Base-by-base conservation (phyloP, 495 filamentous ascomycete species). In the Talaromyces wortmannii region DNA sequence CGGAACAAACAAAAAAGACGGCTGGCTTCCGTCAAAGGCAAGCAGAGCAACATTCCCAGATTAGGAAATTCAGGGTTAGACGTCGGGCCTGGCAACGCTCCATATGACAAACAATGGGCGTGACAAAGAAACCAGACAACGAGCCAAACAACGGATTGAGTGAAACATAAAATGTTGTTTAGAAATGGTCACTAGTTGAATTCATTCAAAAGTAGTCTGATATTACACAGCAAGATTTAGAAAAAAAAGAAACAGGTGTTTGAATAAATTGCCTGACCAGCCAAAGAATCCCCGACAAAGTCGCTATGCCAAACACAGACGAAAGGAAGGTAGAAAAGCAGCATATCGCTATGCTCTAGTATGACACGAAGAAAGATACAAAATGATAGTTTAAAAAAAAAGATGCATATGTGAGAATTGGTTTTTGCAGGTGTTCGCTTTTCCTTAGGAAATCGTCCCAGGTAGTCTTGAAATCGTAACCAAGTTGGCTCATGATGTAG, bases 171-270 rank as follows among this genome's bases (percentile, higher is more conserved):
- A 23, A 23, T 23, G 23, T 23, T 23, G 23, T 23, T 23, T 23
- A 23, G 1, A 23, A 23, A 23, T 23, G 1, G 23, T 23, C 23
- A 4, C 23, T 1, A 23, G 23, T 23, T 23, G 1, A 4, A 23
- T 23, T 23, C 23, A 23, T 23, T 23, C 2, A 23, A 23, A 23
- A 23, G 23, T 23, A 23, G 4, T 23, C 23, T 23, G 23, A 23
- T 23, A 23, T 23, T 23, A 23, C 23, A 23, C 23, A 23, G 23
- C 23, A 23, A 23, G 4, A 23, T 11, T 30, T 23, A 40, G 8
- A 40, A 40, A 40, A 36, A 36, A 13, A 40, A 45, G 29, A 62
- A 61, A 51, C 46, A 46, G 10, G 44, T 40, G 36, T 52, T 52
- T 52, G 50, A 42, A 52, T 8, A 43, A 52, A 52, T 18, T 29